Evolutionary conservation across 164 flowering plant species (phyloP), one percentile per base, ranked within the genome.

Genomic region (Macadamia integrifolia): DNA sequence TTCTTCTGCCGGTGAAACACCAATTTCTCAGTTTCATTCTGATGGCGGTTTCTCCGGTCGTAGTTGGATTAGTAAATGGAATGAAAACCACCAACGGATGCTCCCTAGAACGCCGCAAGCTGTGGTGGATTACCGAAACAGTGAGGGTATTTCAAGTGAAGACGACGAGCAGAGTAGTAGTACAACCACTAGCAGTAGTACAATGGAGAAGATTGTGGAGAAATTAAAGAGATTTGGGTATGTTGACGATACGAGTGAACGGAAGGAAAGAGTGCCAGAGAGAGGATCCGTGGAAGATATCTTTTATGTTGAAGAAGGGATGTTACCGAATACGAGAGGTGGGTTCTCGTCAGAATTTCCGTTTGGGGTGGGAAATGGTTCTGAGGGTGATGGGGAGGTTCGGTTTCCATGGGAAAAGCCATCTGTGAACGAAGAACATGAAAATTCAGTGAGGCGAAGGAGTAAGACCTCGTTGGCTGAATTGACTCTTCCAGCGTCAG

Each of bases 281-380:
- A 88, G 78, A 68, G 95, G 97, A 53, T 90, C 97, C 0, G 81
- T 92, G 35, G 96, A 89, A 83, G 95, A 89, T 50, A 88, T 94
- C 61, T 89, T 92, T 62, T 83, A 87, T 75, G 84, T 83, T 14
- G 99, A 92, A 71, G 96, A 90, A 79, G 97, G 97, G 23, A 74
- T 80, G 76, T 75, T 93, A 71, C 97, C 94, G 9, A 85, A 89
- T 77, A 48, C 88, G 0, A 71, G 82, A 74, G 96, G 95, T 44
- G 97, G 97, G 76, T 86, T 88, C 78, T 82, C 96, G 8, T 62
- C 23, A 53, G 84, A 83, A 0, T 80, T 86, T 6, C 85, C 81
- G 3, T 67, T 81, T n/a, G 90, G 88, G 12, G 67, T 80, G 14
- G 85, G 77, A 18, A 68, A 60, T 72, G 76, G 69, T 66, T 69